Evolutionary conservation across 257 asterid species (phyloP).

Genomic region (Petrea volubilis): DNA sequence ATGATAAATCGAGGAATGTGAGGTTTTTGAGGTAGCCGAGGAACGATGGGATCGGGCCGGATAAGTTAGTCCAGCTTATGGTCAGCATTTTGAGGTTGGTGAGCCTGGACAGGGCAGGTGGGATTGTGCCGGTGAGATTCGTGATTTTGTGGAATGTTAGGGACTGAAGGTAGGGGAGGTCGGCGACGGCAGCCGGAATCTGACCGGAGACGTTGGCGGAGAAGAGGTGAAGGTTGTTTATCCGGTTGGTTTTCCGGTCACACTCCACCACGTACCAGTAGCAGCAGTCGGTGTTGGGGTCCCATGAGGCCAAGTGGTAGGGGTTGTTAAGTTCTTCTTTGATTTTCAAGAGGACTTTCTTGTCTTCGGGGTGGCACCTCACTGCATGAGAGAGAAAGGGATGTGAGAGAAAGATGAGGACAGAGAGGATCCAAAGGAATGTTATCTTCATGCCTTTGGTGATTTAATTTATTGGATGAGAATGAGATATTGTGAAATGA

Average conservation of each 20-base stretch:
- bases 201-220: constrained; percentile 42
- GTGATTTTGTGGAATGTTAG: constrained; percentile 38
- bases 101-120: constrained; percentile 41
- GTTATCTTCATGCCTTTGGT: neutral
- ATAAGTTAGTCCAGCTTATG: constrained; percentile 40
- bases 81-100: constrained; percentile 31
- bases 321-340: constrained; percentile 48
- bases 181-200: constrained; percentile 49
- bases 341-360: constrained; percentile 51
- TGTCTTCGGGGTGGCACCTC: constrained; percentile 55
- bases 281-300: constrained; percentile 63
- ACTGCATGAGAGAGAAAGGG: constrained; percentile 19
- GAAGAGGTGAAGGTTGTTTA: constrained; percentile 38
- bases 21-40: constrained; percentile 42
- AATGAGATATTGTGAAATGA: neutral
- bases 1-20: constrained; percentile 34
- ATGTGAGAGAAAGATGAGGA: constrained; percentile 24
- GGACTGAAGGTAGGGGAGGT: constrained; percentile 45
- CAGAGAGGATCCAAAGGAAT: constrained; percentile 5
- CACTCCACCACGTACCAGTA: constrained; percentile 52
- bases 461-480: neutral
- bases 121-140: constrained; percentile 60
- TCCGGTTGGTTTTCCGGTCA: constrained; percentile 45
- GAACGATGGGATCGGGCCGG: constrained; percentile 53
- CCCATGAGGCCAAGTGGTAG: constrained; percentile 53